A percentile compares a stretch with the other conserved stretches of the same genome.
Conservation (phyloP, 805 yeast genomes). For the Sugiyamaella floridensis region DNA sequence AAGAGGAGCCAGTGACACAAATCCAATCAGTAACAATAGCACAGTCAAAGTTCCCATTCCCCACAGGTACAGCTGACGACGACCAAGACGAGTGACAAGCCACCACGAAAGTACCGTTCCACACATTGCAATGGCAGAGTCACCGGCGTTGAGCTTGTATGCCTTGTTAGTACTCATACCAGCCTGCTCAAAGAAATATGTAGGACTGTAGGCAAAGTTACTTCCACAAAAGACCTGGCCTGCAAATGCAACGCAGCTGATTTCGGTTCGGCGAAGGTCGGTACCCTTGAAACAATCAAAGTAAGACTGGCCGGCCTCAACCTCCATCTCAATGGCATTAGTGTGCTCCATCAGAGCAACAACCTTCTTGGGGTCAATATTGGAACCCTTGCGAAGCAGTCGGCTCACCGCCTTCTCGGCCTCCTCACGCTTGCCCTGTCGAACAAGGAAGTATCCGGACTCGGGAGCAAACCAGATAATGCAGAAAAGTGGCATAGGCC, state of each 20-base stretch:
- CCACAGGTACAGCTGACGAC: slow-evolving; percentile 20
- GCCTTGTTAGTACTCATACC: slow-evolving; percentile 23
- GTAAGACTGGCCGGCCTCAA: slow-evolving; percentile 1
- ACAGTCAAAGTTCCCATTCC: slow-evolving; percentile 34
- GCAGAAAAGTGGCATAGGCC: slow-evolving; percentile 44
- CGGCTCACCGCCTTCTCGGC: slow-evolving; percentile 37
- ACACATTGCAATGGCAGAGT: slow-evolving; percentile 39
- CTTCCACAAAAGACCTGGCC: slow-evolving; percentile 31
- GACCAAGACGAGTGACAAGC: slow-evolving; percentile 17
- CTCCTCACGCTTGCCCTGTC: slow-evolving; percentile 34
- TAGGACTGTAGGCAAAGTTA: background rate
- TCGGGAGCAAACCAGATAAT: slow-evolving; percentile 38
- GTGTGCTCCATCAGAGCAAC: slow-evolving; percentile 36
- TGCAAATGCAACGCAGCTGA: slow-evolving; percentile 41
- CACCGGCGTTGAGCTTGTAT: slow-evolving; percentile 41
- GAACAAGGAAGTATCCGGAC: slow-evolving; percentile 49
- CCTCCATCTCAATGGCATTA: slow-evolving; percentile 27
- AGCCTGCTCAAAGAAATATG: slow-evolving; percentile 40
- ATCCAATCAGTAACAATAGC: slow-evolving; percentile 39
- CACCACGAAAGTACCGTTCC: slow-evolving; percentile 32
- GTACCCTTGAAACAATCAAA: slow-evolving; percentile 42
- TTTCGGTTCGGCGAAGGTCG: slow-evolving; percentile 44
- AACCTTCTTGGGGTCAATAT: slow-evolving; percentile 27
- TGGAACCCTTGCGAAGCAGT: slow-evolving; percentile 32
- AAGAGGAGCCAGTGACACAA: slow-evolving; percentile 10